Conservation (phyloP, 768 basidiomycete genomes). For the Kwoniella sp. region DNA sequence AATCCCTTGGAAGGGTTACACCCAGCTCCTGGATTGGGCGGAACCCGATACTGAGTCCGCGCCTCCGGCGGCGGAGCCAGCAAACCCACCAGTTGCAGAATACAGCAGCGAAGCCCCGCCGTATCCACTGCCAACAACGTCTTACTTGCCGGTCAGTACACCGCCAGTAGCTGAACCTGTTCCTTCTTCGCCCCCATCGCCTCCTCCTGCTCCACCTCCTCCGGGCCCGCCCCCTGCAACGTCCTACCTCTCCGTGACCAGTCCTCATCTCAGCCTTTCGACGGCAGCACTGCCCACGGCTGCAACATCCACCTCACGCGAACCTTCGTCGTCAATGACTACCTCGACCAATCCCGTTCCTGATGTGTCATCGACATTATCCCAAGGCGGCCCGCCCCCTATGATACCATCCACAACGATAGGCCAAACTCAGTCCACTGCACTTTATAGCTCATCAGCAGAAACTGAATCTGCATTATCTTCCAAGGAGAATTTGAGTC, state of each 20-base stretch:
- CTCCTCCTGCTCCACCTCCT: neutral
- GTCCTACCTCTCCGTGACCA: neutral
- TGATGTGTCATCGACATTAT: neutral
- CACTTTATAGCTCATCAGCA: neutral
- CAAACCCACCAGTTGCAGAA: neutral
- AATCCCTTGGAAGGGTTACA: neutral
- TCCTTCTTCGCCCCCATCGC: neutral
- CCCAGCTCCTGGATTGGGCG: neutral
- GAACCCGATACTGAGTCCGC: neutral
- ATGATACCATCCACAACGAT: neutral
- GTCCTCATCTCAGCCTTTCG: too few species aligned
- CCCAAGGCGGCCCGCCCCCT: neutral
- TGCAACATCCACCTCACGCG: neutral
- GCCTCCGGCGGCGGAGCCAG: neutral
- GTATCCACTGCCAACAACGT: neutral
- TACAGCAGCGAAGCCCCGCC: neutral
- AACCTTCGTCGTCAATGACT: neutral
- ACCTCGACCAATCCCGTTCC: too few species aligned
- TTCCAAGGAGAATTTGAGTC: too few species aligned
- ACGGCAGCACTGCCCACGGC: too few species aligned
- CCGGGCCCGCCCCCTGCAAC: neutral
- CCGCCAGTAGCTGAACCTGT: neutral
- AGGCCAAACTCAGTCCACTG: neutral
- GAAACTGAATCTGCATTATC: neutral
- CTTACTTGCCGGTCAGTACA: neutral